These are phyloP conservation scores for Sclerotinia borealis DNA, from an alignment of 2,329 filamentous ascomycete genomes.

Conservation along the genomic window DNA sequence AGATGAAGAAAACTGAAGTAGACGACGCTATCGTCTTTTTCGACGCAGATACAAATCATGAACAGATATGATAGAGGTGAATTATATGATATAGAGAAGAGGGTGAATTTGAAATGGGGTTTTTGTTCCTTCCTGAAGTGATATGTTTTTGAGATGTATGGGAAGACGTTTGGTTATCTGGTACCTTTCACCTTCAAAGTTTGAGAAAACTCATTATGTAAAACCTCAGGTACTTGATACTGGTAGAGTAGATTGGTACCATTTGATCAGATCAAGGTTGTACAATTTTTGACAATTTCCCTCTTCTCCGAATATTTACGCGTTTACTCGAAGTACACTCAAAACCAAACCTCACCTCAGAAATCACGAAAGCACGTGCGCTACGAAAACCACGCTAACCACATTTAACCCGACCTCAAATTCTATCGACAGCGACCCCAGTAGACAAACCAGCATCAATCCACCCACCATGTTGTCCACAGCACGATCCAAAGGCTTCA, in stretches of 20 bases:
- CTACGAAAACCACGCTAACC: background rate
- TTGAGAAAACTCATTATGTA: background rate
- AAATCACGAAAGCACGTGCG: background rate
- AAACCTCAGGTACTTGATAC: background rate
- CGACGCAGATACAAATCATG: background rate
- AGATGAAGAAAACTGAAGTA: background rate
- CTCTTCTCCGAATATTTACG: background rate
- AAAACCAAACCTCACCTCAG: background rate
- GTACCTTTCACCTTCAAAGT: background rate
- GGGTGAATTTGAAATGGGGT: background rate
- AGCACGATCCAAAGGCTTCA: conserved; percentile 54
- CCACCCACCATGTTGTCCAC: conserved; percentile 55
- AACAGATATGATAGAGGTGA: background rate
- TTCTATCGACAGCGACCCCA: conserved; percentile 1
- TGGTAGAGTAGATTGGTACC: background rate
- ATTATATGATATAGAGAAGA: background rate
- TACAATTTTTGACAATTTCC: background rate
- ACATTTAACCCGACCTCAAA: conserved; percentile 6
- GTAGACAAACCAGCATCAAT: background rate
- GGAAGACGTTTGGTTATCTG: background rate
- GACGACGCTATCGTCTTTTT: background rate
- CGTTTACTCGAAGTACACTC: background rate
- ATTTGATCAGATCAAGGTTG: background rate
- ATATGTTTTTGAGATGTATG: background rate
- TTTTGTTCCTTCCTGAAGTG: background rate